Evolutionary conservation across 2,329 filamentous ascomycete species (phyloP).

Genomic region (Trichoderma brevicompactum): DNA sequence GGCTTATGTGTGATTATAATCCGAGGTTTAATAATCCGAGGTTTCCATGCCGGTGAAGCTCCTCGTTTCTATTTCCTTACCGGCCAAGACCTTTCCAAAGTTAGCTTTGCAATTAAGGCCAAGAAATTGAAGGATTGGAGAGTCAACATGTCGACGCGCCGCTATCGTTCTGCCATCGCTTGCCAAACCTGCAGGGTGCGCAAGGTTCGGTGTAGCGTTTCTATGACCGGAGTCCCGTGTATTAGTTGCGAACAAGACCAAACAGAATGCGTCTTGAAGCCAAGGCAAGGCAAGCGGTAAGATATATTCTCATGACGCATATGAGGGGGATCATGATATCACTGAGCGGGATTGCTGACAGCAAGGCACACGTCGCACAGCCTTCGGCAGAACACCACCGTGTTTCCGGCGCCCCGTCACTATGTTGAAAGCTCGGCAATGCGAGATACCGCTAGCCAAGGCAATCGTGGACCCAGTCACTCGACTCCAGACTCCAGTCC

Average conservation of each 20-base stretch:
- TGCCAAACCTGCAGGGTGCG: constrained; percentile 24
- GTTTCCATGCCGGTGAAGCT: constrained; percentile 1
- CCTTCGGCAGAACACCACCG: constrained; percentile 21
- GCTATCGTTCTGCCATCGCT: constrained; percentile 25
- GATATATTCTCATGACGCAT: not conserved
- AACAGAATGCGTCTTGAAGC: constrained; percentile 24
- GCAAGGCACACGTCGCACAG: constrained; percentile 22
- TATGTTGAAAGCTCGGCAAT: constrained; percentile 22
- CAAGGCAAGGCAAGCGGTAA: constrained; percentile 26
- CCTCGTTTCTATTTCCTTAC: constrained; percentile 21
- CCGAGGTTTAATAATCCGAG: constrained; percentile 25
- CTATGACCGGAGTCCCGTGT: constrained; percentile 24
- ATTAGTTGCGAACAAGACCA: constrained; percentile 26
- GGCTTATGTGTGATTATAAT: constrained; percentile 11
- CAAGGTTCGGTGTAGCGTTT: constrained; percentile 25
- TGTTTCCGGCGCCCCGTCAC: constrained; percentile 20
- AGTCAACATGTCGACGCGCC: constrained; percentile 18
- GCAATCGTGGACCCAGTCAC: not conserved
- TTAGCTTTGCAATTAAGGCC: not conserved
- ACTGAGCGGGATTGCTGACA: constrained; percentile 1
- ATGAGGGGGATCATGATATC: not conserved
- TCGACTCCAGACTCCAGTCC: constrained; percentile 6
- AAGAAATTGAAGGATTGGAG: not conserved
- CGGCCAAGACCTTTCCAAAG: not conserved
- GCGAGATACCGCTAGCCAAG: constrained; percentile 13